Evolutionary conservation across 78 protist genomes (phyloP), one percentile per base, ranked within the genome.

Genomic region (Diacronema lutheri): DNA sequence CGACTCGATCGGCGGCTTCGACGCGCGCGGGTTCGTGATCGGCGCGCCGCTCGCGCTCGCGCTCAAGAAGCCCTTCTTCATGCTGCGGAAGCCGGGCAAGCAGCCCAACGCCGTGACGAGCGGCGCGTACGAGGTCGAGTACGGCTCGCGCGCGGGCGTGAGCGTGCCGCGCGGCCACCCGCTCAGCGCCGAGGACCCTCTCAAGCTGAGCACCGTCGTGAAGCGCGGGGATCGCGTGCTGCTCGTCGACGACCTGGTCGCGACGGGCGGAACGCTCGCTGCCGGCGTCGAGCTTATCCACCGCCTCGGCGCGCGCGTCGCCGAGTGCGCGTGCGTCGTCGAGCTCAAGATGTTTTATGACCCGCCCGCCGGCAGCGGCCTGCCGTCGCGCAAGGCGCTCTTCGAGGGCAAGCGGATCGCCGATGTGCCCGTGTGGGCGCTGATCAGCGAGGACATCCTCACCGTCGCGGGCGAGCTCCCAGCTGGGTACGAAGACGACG

Each of bases 181-280:
- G 33, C 33, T 61, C 7, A 0, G 4, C 12, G 7, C 1, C 33
- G 33, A 19, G 12, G 66, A 61, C 66, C 66, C 66, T 1, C 7
- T 25, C 35, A 61, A 26, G 35, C 10, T 16, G 66, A 61, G 66
- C 20, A 25, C 66, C 1, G 77, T 26, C 6, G 77, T 69, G 19
- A 20, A 25, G 26, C 41, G 19, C 7, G 64, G 64, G n/a, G 72
- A 78, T 20, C 23, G 35, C 21, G 83, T 78, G 64, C 64, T 78
- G 11, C 38, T 78, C 16, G 21, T 78, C n/a, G 83, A 78, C 46
- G 83, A 78, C 29, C 66, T 78, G 26, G 2, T 46, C 55, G 83
- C 83, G 14, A 78, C 83, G 13, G 83, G 83, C 35, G 83, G 83
- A 2, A 78, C 83, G 10, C 83, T 78, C 64, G 3, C 25, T 4